These are phyloP conservation scores for Dictyostelium brefeldianum DNA, from an alignment of 78 protist genomes.

Conservation along the genomic window DNA sequence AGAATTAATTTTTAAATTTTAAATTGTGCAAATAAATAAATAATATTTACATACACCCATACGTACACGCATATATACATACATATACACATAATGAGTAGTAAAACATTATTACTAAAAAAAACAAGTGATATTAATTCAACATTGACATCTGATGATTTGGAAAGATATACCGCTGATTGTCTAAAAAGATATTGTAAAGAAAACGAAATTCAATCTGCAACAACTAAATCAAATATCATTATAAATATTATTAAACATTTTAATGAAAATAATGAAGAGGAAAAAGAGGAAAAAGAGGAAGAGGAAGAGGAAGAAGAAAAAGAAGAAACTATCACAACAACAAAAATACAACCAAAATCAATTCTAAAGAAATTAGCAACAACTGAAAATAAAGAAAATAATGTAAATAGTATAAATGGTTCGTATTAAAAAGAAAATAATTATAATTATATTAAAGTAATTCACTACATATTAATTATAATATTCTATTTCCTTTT, in stretches of 20 bases:
- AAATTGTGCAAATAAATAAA: no score
- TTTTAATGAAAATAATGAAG: neutral
- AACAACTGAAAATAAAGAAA: slow-evolving; percentile 13
- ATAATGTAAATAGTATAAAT: slow-evolving; percentile 22
- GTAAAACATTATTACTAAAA: slow-evolving; percentile 16
- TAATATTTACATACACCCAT: no score
- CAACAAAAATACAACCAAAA: slow-evolving; percentile 1
- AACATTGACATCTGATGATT: neutral
- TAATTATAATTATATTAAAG: neutral
- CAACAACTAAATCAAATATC: slow-evolving; percentile 20
- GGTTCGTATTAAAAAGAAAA: neutral
- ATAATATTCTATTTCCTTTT: neutral
- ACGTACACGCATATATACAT: no score
- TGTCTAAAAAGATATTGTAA: slow-evolving; percentile 69
- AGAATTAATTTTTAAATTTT: no score
- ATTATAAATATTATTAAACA: neutral
- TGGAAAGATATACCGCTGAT: slow-evolving; percentile 32
- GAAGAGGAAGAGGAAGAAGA: neutral
- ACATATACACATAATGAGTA: neutral
- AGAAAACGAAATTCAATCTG: neutral
- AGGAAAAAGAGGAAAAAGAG: no score
- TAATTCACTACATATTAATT: neutral
- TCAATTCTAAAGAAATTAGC: slow-evolving; percentile 6
- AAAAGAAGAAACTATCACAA: neutral
- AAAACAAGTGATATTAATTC: slow-evolving; percentile 33